Percentiles rank a stretch among this genome's conserved stretches.
These are phyloP conservation scores for Kwoniella heveanensis DNA, from an alignment of 768 basidiomycete species.

Conservation along the genomic window DNA sequence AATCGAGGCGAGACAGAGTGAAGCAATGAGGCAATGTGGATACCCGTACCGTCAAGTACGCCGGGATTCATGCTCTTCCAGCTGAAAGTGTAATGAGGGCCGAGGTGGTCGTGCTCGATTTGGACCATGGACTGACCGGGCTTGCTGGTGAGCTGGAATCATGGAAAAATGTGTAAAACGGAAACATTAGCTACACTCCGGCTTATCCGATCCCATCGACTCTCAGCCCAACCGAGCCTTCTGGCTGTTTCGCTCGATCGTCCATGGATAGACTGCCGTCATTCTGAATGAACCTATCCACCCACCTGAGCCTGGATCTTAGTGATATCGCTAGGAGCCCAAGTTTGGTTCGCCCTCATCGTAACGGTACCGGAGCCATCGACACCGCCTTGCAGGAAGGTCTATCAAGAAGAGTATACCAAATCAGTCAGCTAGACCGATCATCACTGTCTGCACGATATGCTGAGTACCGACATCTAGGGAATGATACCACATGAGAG, in stretches of 20 bases:
- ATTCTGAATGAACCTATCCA: constrained; percentile 5
- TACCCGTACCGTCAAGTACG: constrained; percentile 80
- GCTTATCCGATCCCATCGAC: too few relatives aligned
- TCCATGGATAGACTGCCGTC: too few relatives aligned
- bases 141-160: constrained; percentile 68
- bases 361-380: constrained; percentile 92
- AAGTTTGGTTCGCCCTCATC: constrained; percentile 84
- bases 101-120: constrained; percentile 89
- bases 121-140: constrained; percentile 86
- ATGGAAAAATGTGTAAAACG: too few relatives aligned
- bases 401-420: constrained; percentile 58
- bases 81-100: constrained; percentile 81
- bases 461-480: too few relatives aligned
- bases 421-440: constrained; percentile 11
- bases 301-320: constrained; percentile 86
- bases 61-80: constrained; percentile 89
- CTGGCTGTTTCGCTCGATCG: too few relatives aligned
- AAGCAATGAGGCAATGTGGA: constrained; percentile 86
- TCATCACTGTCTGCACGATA: too few relatives aligned
- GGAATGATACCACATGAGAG: too few relatives aligned
- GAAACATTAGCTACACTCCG: constrained; percentile 21
- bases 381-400: constrained; percentile 88
- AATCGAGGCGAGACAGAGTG: constrained; percentile 90
- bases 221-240: too few relatives aligned
- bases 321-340: constrained; percentile 73